Percentiles rank a stretch among this genome's conserved stretches.
phyloP scores from a whole-genome alignment of 2,329 filamentous ascomycete genomes.

The Colletotrichum sp. region DNA sequence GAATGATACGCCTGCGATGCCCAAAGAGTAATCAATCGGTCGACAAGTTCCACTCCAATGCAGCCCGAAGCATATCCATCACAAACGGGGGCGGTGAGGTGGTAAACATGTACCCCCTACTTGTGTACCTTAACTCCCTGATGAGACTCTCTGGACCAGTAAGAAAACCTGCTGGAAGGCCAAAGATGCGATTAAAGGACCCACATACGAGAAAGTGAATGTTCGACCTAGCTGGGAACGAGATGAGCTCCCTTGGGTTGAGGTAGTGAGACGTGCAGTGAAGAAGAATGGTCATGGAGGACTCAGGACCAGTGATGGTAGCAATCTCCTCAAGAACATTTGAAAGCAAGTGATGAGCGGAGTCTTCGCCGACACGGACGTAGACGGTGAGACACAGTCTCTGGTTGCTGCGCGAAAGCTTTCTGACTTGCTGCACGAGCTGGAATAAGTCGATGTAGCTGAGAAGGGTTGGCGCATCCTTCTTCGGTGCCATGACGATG shows the following conservation, averaged over 20 bases:
- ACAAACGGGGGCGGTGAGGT: constrained; percentile 13
- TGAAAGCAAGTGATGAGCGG: neutral
- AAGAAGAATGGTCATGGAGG: constrained; percentile 10
- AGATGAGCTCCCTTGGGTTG: neutral
- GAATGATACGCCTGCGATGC: neutral
- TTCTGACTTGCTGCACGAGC: neutral
- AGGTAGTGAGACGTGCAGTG: constrained; percentile 8
- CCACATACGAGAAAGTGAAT: constrained; percentile 8
- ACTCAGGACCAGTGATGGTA: neutral
- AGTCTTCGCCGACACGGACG: neutral
- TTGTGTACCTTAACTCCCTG: constrained; percentile 16
- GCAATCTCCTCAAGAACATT: neutral
- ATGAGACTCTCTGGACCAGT: constrained; percentile 7
- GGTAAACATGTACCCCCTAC: constrained; percentile 14
- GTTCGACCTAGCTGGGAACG: neutral
- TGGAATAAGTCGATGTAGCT: constrained; percentile 6
- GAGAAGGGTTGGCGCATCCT: neutral
- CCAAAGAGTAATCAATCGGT: neutral
- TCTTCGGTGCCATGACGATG: neutral
- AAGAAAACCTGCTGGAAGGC: constrained; percentile 5
- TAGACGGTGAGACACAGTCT: neutral
- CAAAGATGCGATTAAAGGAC: constrained; percentile 4
- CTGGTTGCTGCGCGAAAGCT: neutral
- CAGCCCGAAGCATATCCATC: constrained; percentile 11
- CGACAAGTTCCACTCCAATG: neutral